Percentiles rank a stretch among this genome's conserved stretches.
Conservation (phyloP, 306 rosid species). For the Oxytropis ochrocephala region DNA sequence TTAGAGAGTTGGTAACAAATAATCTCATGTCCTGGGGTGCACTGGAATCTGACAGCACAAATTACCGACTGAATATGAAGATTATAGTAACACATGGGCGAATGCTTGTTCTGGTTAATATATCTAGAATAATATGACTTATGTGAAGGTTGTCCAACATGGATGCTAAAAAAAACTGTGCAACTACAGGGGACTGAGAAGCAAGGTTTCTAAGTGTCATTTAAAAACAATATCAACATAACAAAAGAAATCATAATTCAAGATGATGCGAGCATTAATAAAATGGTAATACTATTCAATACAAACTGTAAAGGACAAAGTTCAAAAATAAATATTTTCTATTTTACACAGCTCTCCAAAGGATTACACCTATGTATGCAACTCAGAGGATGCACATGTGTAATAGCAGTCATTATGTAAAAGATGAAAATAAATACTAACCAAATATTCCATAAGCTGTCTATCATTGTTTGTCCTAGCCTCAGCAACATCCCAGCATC, state of each 20-base stretch:
- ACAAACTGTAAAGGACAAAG: constrained; percentile 4
- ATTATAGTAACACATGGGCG: neutral
- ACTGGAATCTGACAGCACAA: neutral
- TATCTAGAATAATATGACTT: neutral
- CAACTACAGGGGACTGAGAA: constrained; percentile 1
- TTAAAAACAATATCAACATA: neutral
- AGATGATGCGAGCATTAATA: neutral
- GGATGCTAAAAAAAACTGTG: constrained; percentile 2
- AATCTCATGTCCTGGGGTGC: neutral
- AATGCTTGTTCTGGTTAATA: constrained; percentile 2
- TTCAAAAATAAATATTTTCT: neutral
- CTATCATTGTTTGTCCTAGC: constrained; percentile 56
- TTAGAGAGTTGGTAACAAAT: constrained; percentile 1
- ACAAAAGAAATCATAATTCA: neutral
- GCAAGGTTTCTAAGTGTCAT: neutral
- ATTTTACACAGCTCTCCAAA: neutral
- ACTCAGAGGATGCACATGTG: neutral
- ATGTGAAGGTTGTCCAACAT: neutral
- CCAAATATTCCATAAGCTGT: constrained; percentile 89
- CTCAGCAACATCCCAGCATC: constrained; percentile 99
- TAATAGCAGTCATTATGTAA: constrained; percentile 14
- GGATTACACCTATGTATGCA: neutral
- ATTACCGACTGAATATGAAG: neutral
- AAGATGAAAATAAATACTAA: constrained; percentile 29
- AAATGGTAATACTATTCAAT: neutral